Evolutionary conservation across 495 filamentous ascomycete genomes (phyloP).

Genomic region (Articulospora tetracladia): DNA sequence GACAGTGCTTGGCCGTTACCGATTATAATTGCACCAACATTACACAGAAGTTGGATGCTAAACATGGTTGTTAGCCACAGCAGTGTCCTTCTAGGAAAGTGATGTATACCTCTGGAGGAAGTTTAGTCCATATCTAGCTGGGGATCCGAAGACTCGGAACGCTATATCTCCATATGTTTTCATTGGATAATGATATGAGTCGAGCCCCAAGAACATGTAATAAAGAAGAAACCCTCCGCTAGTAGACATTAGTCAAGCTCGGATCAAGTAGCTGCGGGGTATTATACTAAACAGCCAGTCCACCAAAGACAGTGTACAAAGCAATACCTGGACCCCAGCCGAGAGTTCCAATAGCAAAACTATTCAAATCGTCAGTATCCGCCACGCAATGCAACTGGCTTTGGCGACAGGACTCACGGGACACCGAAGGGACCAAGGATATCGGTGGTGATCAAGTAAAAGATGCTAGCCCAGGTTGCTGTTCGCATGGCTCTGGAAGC

Average conservation of each 20-base stretch:
- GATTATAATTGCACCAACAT: conserved; percentile 51
- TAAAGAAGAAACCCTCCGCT: too few relatives aligned
- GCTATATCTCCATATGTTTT: conserved; percentile 55
- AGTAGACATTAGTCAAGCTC: too few relatives aligned
- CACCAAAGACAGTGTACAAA: conserved; percentile 40
- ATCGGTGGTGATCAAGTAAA: conserved; percentile 54
- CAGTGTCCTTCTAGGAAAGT: too few relatives aligned
- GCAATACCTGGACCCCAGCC: conserved; percentile 51
- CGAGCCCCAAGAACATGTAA: too few relatives aligned
- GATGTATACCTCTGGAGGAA: conserved; percentile 42
- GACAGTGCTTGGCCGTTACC: conserved; percentile 50
- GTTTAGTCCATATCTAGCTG: conserved; percentile 49
- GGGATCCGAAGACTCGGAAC: conserved; percentile 47
- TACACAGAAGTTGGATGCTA: too few relatives aligned
- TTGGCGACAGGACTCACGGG: conserved; percentile 4
- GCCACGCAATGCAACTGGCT: background rate
- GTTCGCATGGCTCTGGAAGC: conserved; percentile 42
- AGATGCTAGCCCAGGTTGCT: conserved; percentile 43
- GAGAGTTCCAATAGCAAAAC: conserved; percentile 44
- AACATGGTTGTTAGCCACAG: too few relatives aligned
- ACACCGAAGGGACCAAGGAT: conserved; percentile 53
- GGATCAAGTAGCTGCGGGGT: too few relatives aligned
- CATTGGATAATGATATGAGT: conserved; percentile 49
- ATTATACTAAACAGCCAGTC: too few relatives aligned
- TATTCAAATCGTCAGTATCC: background rate